Percentiles rank a stretch among this genome's conserved stretches.
phyloP scores from a whole-genome alignment of 2,329 filamentous ascomycete species.

The Cordyceps farinosa region DNA sequence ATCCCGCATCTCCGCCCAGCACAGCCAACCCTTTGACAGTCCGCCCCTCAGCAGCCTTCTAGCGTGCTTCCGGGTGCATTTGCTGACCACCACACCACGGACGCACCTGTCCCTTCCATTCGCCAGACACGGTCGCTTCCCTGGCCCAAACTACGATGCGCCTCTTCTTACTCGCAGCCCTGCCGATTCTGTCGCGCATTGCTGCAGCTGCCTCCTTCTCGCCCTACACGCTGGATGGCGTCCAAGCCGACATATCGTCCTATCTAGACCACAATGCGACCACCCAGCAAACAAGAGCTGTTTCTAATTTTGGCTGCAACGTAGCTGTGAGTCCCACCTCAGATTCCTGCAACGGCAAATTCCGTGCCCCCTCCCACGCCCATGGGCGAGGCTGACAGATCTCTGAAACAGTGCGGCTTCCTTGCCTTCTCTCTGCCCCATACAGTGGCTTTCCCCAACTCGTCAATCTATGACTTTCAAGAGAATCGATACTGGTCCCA shows the following conservation, averaged over 20 bases:
- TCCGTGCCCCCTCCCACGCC: background rate
- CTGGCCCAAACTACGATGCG: background rate
- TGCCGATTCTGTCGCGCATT: constrained; percentile 3
- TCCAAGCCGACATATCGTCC: background rate
- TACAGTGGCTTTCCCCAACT: constrained; percentile 21
- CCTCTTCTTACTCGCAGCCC: background rate
- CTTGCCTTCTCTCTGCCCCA: constrained; percentile 20
- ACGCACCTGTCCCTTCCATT: background rate
- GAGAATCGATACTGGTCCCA: constrained; percentile 26
- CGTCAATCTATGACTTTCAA: constrained; percentile 20
- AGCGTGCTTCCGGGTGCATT: background rate
- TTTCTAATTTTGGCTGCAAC: constrained; percentile 11
- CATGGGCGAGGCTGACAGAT: constrained; percentile 4
- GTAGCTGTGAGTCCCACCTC: constrained; percentile 13
- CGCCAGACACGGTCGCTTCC: background rate
- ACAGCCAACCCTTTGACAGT: background rate
- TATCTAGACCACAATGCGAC: background rate
- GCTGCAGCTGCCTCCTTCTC: constrained; percentile 3
- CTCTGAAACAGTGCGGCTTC: constrained; percentile 22
- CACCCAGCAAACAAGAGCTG: background rate
- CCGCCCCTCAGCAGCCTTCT: background rate
- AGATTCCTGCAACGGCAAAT: background rate
- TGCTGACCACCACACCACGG: background rate
- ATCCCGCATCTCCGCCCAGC: background rate
- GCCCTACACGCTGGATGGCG: constrained; percentile 1